Evolutionary conservation across 2,329 filamentous ascomycete genomes (phyloP), one percentile per base, ranked within the genome.

Genomic region (Fusarium bulbicola): DNA sequence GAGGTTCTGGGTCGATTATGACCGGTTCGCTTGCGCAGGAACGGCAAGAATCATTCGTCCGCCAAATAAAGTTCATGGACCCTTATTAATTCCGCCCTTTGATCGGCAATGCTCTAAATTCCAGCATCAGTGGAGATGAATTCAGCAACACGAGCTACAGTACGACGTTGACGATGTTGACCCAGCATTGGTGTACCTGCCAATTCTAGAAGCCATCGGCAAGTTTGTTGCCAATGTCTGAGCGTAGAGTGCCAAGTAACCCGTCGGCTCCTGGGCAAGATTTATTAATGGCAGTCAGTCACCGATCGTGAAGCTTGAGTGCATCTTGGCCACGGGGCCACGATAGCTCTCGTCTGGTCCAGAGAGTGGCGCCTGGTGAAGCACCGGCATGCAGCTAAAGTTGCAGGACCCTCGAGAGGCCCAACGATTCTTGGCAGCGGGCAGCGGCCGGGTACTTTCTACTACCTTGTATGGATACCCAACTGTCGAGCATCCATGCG

Each of bases 11-110:
- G 67, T 46, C 59, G 57, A 68, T 59, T n/a, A 57, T 37, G 59
- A 47, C 61, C 32, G 30, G 46, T 73, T 74, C 72, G 63, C 72
- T 69, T 72, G 69, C 61, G 72, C 68, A 74, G 72, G 68, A 74
- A 74, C 72, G 47, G 45, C 63, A 63, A 26, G 59, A 64, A 36
- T 45, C 54, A 50, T 63, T 57, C 46, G 42, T 53, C 49, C 26
- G 36, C 18, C 50, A 71, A 67, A 59, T 68, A 58, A 49, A 74
- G 70, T 46, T 67, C 66, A 49, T 54, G 50, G 66, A 64, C 62
- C 66, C 66, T 69, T 70, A 66, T 34, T 34, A 34, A 36, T 67
- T 46, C 42, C 53, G 47, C 40, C 46, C 28, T 42, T 59, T 56
- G 70, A 63, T 61, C 66, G 62, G 57, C 66, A 68, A 43, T 57